Base-by-base conservation (phyloP, 208 protist species). In the Leishmania braziliensis region DNA sequence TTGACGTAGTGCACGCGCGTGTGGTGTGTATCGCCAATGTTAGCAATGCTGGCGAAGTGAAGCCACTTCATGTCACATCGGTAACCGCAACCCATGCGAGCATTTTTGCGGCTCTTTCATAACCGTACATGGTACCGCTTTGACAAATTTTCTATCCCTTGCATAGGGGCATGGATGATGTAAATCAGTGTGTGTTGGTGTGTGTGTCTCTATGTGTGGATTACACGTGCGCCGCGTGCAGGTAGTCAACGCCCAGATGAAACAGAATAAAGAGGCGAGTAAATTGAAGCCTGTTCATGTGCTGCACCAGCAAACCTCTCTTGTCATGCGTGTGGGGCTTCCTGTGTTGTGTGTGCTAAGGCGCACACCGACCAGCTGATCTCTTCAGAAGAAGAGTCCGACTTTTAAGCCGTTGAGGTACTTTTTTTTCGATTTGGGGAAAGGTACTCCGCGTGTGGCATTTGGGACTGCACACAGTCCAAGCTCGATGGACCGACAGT, bases 391-490 rank as follows among this genome's bases (percentile, higher is more conserved):
- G 68, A 51, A 18, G 33, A 48, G 39, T 20, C 68, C 23, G 8
- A 72, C 23, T 33, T 81, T 70, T 16, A 12, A 66, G 51, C 36
- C 54, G 18, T n/a, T 16, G 54, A 9, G 18, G 16, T 81, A 18
- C 48, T 50, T 66, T 50, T 80, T 60, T 78, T 76, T 66, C 79
- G 75, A 75, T 62, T 78, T 26, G 66, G 9, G 18, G 43, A 20
- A 72, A 10, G 29, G 43, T 43, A 10, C 39, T 53, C 18, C 46
- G 26, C 0, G 23, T 72, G 20, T 48, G 68, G 9, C 68, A 72
- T 72, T 10, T 16, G 68, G 1, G 43, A 12, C n/a, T 51, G 23
- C 43, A 16, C 5, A 23, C 1, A 53, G 23, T 12, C 8, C 8
- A 43, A 72, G 23, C 36, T 50, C 12, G 43, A 51, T 26, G 43